phyloP scores from a whole-genome alignment of 2,329 filamentous ascomycete species.

The Chaetomium globosum region DNA sequence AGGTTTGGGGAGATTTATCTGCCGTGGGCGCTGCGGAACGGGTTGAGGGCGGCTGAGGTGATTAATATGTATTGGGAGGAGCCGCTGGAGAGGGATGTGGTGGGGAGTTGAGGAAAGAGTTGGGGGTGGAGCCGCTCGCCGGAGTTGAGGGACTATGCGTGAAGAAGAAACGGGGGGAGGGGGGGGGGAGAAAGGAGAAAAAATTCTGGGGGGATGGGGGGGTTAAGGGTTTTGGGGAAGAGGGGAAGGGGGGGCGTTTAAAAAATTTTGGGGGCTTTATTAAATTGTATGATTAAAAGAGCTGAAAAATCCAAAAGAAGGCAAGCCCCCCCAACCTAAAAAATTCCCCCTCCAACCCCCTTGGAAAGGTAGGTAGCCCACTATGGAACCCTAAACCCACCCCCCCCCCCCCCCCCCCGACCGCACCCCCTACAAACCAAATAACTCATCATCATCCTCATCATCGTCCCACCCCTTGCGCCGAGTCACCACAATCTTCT shows the following conservation, averaged over 20 bases:
- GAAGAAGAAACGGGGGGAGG: constrained; percentile 68
- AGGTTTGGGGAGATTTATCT: constrained; percentile 76
- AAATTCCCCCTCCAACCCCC: too few species aligned
- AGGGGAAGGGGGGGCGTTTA: not conserved
- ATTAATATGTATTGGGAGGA: constrained; percentile 99
- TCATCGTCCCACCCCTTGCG: constrained; percentile 87
- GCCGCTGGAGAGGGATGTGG: constrained; percentile 81
- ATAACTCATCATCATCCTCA: constrained; percentile 76
- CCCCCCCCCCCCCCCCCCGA: too few species aligned
- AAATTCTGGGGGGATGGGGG: not conserved
- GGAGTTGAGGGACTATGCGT: constrained; percentile 79
- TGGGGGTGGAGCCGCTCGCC: constrained; percentile 89
- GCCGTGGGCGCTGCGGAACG: constrained; percentile 89
- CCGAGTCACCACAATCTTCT: constrained; percentile 85
- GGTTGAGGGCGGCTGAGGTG: constrained; percentile 72
- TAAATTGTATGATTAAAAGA: constrained; percentile 16
- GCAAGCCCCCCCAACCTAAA: too few species aligned
- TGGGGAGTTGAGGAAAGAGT: constrained; percentile 69
- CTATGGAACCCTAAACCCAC: not conserved
- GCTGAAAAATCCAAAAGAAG: too few species aligned
- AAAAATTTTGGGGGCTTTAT: not conserved
- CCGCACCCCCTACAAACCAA: constrained; percentile 52
- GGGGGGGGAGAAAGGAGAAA: constrained; percentile 59
- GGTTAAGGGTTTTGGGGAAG: too few species aligned
- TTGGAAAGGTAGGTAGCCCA: too few species aligned